These are phyloP conservation scores for Exophiala calicioides DNA, from an alignment of 2,329 filamentous ascomycete species.

Conservation along the genomic window DNA sequence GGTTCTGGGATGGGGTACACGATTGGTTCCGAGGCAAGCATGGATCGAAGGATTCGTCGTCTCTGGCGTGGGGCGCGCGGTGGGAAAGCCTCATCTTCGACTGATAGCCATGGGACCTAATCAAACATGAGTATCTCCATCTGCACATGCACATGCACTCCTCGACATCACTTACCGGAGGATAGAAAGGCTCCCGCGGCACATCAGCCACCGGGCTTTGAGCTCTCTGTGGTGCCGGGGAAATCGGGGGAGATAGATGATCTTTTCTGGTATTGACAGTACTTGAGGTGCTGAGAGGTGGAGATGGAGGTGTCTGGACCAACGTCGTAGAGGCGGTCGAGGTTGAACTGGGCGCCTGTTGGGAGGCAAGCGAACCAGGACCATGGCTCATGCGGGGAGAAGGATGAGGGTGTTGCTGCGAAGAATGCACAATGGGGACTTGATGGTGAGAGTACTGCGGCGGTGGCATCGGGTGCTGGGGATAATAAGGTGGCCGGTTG, in stretches of 20 bases:
- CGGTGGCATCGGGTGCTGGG: conserved; percentile 45
- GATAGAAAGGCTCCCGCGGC: conserved; percentile 50
- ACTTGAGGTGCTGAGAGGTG: conserved; percentile 29
- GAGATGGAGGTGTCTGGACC: conserved; percentile 33
- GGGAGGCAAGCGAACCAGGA: conserved; percentile 23
- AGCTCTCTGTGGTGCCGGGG: conserved; percentile 36
- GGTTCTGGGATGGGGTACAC: conserved; percentile 58
- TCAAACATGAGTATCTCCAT: conserved; percentile 15
- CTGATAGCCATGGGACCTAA: conserved; percentile 63
- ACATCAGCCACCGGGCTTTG: conserved; percentile 26
- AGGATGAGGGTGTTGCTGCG: conserved; percentile 27
- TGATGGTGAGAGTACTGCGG: conserved; percentile 40
- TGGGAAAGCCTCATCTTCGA: conserved; percentile 57
- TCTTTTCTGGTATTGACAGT: conserved; percentile 30
- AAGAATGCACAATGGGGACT: conserved; percentile 21
- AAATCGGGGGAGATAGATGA: conserved; percentile 26
- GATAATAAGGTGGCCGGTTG: conserved; percentile 44
- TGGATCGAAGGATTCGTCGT: conserved; percentile 42
- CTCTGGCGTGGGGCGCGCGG: conserved; percentile 50
- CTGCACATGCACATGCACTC: background rate
- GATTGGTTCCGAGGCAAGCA: conserved; percentile 39
- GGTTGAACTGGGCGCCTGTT: conserved; percentile 36
- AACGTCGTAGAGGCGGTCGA: conserved; percentile 40
- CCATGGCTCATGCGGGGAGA: conserved; percentile 25
- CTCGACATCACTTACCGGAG: conserved; percentile 43